Evolutionary conservation across 2,329 filamentous ascomycete genomes (phyloP).

Genomic region (Hymenoscyphus linearis): DNA sequence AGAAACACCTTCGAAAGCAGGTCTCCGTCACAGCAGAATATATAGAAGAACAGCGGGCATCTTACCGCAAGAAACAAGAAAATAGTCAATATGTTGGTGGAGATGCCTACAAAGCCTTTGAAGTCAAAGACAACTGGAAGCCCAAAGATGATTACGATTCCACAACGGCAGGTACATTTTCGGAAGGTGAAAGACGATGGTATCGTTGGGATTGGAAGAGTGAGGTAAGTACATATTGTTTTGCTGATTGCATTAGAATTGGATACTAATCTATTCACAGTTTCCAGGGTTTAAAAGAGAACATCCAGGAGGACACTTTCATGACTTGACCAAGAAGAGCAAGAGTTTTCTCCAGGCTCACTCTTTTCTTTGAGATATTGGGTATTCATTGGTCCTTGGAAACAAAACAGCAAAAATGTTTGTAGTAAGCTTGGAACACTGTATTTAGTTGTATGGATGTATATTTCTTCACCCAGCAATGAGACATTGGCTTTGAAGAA

Average conservation of each 20-base stretch:
- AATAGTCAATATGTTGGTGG: neutral
- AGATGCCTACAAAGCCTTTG: neutral
- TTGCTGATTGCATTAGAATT: neutral
- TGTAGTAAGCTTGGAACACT: neutral
- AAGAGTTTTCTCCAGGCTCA: neutral
- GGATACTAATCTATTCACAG: neutral
- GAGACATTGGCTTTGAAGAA: too few species aligned
- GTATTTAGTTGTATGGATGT: too few species aligned
- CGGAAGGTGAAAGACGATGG: neutral
- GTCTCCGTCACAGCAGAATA: neutral
- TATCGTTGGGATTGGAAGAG: conserved; percentile 1
- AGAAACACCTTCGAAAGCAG: conserved; percentile 14
- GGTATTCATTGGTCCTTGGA: too few species aligned
- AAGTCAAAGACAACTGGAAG: neutral
- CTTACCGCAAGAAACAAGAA: neutral
- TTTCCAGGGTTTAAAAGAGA: neutral
- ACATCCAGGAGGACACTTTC: neutral
- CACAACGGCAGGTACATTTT: neutral
- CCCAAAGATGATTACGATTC: neutral
- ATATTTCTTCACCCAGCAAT: too few species aligned
- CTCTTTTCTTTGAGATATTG: neutral
- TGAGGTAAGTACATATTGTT: neutral
- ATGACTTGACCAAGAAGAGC: conserved; percentile 1
- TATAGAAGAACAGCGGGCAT: neutral
- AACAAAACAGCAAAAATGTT: neutral